A percentile compares a stretch with the other conserved stretches of the same genome.
These are phyloP conservation scores for Pleurotus tuoliensis DNA, from an alignment of 768 basidiomycete genomes.

Conservation along the genomic window DNA sequence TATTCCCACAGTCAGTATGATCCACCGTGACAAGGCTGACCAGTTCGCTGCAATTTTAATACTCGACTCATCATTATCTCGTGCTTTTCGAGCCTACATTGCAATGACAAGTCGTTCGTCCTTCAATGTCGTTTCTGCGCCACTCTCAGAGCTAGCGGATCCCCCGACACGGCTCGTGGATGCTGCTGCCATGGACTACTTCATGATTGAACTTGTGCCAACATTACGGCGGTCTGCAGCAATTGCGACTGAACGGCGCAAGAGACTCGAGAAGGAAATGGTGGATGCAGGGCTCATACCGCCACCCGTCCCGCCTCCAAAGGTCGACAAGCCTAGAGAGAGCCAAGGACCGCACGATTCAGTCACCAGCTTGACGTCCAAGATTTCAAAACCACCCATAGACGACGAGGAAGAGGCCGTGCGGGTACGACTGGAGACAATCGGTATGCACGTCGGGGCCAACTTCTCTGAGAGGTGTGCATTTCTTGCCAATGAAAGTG, in stretches of 20 bases:
- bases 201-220: slow-evolving; percentile 77
- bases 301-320: slow-evolving; percentile 34
- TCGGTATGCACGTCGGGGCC: slow-evolving; percentile 83
- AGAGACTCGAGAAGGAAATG: slow-evolving; percentile 76
- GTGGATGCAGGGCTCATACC: slow-evolving; percentile 72
- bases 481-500: background rate
- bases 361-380: slow-evolving; percentile 34
- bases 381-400: slow-evolving; percentile 19
- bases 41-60: too few species aligned
- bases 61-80: too few species aligned
- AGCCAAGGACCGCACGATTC: slow-evolving; percentile 36
- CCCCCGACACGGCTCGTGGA: slow-evolving; percentile 61
- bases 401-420: slow-evolving; percentile 74
- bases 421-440: slow-evolving; percentile 66
- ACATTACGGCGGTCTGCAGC: slow-evolving; percentile 71
- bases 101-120: slow-evolving; percentile 32
- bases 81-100: too few species aligned
- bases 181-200: slow-evolving; percentile 75
- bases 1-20: too few species aligned
- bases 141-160: slow-evolving; percentile 57
- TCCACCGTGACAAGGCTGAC: too few species aligned
- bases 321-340: slow-evolving; percentile 32
- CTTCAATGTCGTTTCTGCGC: slow-evolving; percentile 15
- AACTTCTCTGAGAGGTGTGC: slow-evolving; percentile 82
- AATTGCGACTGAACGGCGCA: slow-evolving; percentile 63